These are phyloP conservation scores for Fusarium siculi DNA, from an alignment of 2,329 filamentous ascomycete genomes.

Conservation along the genomic window DNA sequence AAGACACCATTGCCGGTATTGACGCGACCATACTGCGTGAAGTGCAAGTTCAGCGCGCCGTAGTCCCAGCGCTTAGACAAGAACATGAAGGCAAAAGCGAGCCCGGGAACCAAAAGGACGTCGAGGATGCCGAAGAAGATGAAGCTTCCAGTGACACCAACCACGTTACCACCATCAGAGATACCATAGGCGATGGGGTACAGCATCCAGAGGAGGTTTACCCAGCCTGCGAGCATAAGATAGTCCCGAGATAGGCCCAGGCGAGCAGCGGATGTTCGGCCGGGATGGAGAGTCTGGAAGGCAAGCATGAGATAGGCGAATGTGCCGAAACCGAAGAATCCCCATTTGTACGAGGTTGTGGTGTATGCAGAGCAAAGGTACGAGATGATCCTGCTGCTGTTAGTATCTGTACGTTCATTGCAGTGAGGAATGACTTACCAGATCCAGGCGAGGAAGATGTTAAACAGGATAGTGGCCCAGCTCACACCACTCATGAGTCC, in stretches of 20 bases:
- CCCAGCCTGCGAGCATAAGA: slow-evolving; percentile 56
- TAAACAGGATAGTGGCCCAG: slow-evolving; percentile 66
- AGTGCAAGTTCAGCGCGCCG: slow-evolving; percentile 60
- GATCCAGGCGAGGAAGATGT: slow-evolving; percentile 60
- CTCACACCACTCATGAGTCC: slow-evolving; percentile 63
- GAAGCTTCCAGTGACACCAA: slow-evolving; percentile 27
- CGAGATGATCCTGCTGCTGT: slow-evolving; percentile 50
- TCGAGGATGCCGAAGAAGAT: slow-evolving; percentile 64
- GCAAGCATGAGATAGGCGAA: slow-evolving; percentile 58
- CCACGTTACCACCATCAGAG: slow-evolving; percentile 31
- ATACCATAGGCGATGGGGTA: slow-evolving; percentile 62
- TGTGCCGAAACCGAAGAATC: slow-evolving; percentile 65
- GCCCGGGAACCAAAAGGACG: slow-evolving; percentile 56
- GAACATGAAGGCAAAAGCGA: slow-evolving; percentile 56
- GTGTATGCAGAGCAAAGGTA: slow-evolving; percentile 63
- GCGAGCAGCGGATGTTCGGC: slow-evolving; percentile 52
- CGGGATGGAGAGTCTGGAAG: slow-evolving; percentile 55
- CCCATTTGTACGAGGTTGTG: slow-evolving; percentile 65
- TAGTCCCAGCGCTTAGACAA: slow-evolving; percentile 64
- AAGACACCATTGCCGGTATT: slow-evolving; percentile 52
- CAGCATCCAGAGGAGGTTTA: slow-evolving; percentile 63
- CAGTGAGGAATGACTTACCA: slow-evolving; percentile 49
- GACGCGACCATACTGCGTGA: slow-evolving; percentile 66
- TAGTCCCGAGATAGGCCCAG: slow-evolving; percentile 59
- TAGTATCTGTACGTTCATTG: not conserved